These are phyloP conservation scores for Iberis pinnata DNA, from an alignment of 345 rosid species.

Conservation along the genomic window DNA sequence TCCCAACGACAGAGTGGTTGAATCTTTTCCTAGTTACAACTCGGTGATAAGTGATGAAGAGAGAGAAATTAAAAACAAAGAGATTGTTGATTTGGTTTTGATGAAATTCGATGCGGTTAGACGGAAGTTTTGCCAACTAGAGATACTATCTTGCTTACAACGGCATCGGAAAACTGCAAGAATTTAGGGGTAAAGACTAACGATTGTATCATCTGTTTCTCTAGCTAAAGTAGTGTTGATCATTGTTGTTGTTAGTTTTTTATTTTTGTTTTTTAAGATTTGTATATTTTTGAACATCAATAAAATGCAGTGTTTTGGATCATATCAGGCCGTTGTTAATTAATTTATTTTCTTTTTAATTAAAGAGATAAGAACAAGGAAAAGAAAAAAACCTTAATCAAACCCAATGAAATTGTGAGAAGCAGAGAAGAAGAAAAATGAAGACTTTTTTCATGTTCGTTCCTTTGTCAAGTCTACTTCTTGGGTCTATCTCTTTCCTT, in stretches of 20 bases:
- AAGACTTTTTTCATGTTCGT: too few species aligned
- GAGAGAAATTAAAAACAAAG: constrained; percentile 39
- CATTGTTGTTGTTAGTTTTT: neutral
- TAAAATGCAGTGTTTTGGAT: neutral
- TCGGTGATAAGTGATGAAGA: constrained; percentile 18
- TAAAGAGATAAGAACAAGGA: too few species aligned
- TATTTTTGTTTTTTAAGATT: too few species aligned
- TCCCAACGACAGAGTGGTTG: neutral
- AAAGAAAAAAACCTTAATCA: too few species aligned
- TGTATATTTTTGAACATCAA: too few species aligned
- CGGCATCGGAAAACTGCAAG: constrained; percentile 26
- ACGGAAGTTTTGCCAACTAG: constrained; percentile 40
- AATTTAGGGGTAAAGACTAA: constrained; percentile 37
- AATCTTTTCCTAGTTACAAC: neutral
- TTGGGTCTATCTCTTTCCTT: too few species aligned
- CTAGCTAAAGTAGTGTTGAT: constrained; percentile 35
- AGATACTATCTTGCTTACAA: too few species aligned
- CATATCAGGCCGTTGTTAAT: too few species aligned
- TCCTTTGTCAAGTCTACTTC: too few species aligned
- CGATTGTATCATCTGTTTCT: constrained; percentile 54
- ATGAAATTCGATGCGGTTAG: constrained; percentile 40
- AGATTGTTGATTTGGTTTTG: constrained; percentile 32
- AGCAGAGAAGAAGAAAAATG: too few species aligned
- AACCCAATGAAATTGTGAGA: too few species aligned
- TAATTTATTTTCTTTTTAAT: too few species aligned